phyloP scores from a whole-genome alignment of 371 early-diverging fungal genomes.

The Pancytospora epiphaga region DNA sequence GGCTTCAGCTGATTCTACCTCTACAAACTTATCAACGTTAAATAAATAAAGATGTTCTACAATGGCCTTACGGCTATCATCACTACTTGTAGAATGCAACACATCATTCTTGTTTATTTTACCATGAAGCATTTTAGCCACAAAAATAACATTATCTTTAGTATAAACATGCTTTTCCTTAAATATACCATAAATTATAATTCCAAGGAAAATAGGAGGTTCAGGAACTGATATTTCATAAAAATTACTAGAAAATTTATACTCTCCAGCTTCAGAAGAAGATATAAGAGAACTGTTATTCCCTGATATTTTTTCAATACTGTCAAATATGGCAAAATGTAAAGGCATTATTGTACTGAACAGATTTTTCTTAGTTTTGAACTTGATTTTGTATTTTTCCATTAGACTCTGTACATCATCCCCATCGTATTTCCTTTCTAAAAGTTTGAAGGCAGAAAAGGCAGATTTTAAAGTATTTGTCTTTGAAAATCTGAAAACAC shows the following conservation, averaged over 20 bases:
- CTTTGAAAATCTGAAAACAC: slow-evolving; percentile 12
- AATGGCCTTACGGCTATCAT: not conserved
- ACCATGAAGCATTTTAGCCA: slow-evolving; percentile 32
- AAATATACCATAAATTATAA: slow-evolving; percentile 37
- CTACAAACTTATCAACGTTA: slow-evolving; percentile 23
- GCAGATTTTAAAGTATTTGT: slow-evolving; percentile 35
- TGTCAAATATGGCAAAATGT: slow-evolving; percentile 32
- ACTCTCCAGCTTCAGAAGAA: slow-evolving; percentile 2
- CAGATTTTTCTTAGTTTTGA: slow-evolving; percentile 32
- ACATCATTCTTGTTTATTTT: slow-evolving; percentile 19
- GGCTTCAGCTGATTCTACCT: slow-evolving; percentile 16
- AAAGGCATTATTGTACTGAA: slow-evolving; percentile 37
- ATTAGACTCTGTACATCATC: slow-evolving; percentile 35
- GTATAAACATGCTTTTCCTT: not conserved
- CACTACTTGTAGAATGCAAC: slow-evolving; percentile 17
- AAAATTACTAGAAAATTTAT: slow-evolving; percentile 27
- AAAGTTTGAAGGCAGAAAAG: slow-evolving; percentile 22
- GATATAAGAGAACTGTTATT: not conserved
- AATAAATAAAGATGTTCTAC: slow-evolving; percentile 45
- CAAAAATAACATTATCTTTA: slow-evolving; percentile 40
- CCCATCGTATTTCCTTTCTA: slow-evolving; percentile 31
- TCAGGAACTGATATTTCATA: not conserved
- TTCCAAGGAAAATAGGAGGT: slow-evolving; percentile 10
- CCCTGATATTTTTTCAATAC: slow-evolving; percentile 8
- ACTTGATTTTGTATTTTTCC: slow-evolving; percentile 28